Base-by-base conservation (phyloP, 371 early-diverging fungal species). In the Umbelopsis sp. region DNA sequence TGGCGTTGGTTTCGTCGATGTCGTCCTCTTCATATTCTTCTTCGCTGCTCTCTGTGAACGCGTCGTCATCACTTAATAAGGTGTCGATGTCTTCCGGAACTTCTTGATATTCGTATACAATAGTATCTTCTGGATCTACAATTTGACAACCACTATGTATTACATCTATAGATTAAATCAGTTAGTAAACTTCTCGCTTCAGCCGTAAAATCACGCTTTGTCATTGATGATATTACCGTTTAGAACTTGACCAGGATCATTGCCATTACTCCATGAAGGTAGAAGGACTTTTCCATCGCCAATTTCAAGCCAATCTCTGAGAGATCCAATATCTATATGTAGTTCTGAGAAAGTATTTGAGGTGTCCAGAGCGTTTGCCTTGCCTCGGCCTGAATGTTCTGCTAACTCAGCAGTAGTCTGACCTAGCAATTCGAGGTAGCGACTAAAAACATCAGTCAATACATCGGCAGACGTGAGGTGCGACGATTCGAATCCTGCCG, bases 401-500 rank as follows among this genome's bases (percentile, higher is more conserved):
- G 84, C 81, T 69, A 80, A 84, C 12, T 74, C 74, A 41, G 75
- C 72, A 3, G 76, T 67, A 4, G 80, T 80, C 3, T 75, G 71
- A 11, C 77, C 84, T 18, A 84, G 71, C 25, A 81, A 46, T 35
- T 80, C 70, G 50, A 84, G 66, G 63, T 84, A 81, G 41, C 76
- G 72, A 29, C 78, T 74, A 74, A 81, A 72, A 0, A 84, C 72
- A 69, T 84, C 84, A 3, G 80, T 76, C n/a, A 84, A 63, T 2
- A 75, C 71, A 44, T 80, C 71, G 22, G 81, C 73, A 7, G 84
- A 75, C 41, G 72, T 70, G 24, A 65, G 65, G 41, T 77, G 76
- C 18, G 78, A 78, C 20, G 79, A 75, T 63, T 84, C 84, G 50
- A 81, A 84, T 4, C 84, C 84, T 22, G 82, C 81, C 35, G 81